Evolutionary conservation across 1,139 yeast species (phyloP), one percentile per base, ranked within the genome.

Genomic region (Pichia kudriavzevii): DNA sequence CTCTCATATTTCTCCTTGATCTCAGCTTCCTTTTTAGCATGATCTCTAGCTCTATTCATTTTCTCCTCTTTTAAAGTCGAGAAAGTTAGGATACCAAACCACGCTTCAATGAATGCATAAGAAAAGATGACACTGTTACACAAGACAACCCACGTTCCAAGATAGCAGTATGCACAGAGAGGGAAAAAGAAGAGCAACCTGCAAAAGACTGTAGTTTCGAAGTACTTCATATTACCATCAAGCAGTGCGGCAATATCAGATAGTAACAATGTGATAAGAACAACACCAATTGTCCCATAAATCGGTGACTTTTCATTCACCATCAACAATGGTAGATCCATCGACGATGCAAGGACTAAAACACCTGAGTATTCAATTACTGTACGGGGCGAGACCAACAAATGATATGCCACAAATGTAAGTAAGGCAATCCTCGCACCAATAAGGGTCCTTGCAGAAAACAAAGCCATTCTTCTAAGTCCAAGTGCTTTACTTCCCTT

Each of bases 171-270:
- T 10, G 60, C 59, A 9, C 74, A 74, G 30, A 79, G 46, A 2
- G 53, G 52, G 50, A 87, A 83, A 51, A 67, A 76, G 5, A 67
- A 46, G 9, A 69, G 46, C 37, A 85, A 60, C 50, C 96, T 70
- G 9, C 72, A 48, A 7, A 95, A 94, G 3, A 83, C 79, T 12
- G 79, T 56, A 6, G 78, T 64, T 49, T 79, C 83, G 50, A 84
- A 80, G 55, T 72, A 77, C 12, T 58, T 58, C 19, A 59, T 40
- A 44, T 79, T 79, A 26, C 66, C 69, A 21, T 76, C 79, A 31
- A 75, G 38, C 23, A 77, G 54, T 7, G 85, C 82, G 12, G 76
- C 60, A 39, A 79, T 52, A 51, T 80, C 93, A 19, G 64, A 50
- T 4, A 76, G 12, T 0, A 75, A 74, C 28, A 66, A 46, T 2